Percentiles rank a stretch among this genome's conserved stretches.
Conservation (phyloP, 2,329 filamentous ascomycete species). For the Pyricularia pennisetigena region DNA sequence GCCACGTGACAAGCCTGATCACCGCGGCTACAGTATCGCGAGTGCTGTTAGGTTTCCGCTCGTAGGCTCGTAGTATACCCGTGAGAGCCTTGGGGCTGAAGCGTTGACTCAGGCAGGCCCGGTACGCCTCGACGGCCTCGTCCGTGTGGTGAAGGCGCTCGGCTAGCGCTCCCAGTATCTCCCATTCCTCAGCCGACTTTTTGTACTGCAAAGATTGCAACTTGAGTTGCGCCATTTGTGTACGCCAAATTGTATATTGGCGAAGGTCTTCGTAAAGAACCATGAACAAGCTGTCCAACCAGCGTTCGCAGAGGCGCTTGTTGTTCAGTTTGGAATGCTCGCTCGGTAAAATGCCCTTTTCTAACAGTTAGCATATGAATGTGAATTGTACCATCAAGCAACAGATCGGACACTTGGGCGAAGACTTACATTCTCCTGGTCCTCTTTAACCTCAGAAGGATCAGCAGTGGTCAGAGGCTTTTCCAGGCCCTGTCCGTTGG, state of each 20-base stretch:
- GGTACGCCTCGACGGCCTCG: conserved; percentile 88
- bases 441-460: conserved; percentile 66
- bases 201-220: conserved; percentile 93
- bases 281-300: conserved; percentile 99
- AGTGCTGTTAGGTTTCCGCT: conserved; percentile 60
- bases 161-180: conserved; percentile 87
- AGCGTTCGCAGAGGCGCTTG: conserved; percentile 92
- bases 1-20: conserved; percentile 91
- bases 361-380: not conserved
- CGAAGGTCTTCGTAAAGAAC: conserved; percentile 95
- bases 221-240: conserved; percentile 91
- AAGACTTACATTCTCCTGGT: conserved; percentile 52
- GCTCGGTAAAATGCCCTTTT: conserved; percentile 52
- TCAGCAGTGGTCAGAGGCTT: conserved; percentile 73
- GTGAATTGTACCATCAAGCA: not conserved
- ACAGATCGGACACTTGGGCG: not conserved
- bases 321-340: conserved; percentile 85
- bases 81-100: conserved; percentile 91
- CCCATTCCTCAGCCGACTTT: conserved; percentile 96
- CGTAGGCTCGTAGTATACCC: conserved; percentile 72
- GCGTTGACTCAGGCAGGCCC: conserved; percentile 73
- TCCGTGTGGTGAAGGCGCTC: conserved; percentile 87
- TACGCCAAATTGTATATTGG: conserved; percentile 98
- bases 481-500: conserved; percentile 44
- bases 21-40: conserved; percentile 74